These are phyloP conservation scores for Durotheca rogersii DNA, from an alignment of 495 filamentous ascomycete genomes.

Conservation along the genomic window DNA sequence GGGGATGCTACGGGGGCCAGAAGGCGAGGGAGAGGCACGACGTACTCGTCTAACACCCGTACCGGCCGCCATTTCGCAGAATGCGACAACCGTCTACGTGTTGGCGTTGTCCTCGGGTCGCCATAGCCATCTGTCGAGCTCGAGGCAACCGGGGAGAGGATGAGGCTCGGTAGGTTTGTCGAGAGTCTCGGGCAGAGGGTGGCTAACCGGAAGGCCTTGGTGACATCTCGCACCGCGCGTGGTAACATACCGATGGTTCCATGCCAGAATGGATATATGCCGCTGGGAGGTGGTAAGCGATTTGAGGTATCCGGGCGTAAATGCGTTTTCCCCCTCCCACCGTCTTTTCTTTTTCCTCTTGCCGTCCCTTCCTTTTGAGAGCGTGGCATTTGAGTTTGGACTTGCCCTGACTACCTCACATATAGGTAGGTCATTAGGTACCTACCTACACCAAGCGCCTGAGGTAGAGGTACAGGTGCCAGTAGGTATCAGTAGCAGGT, in stretches of 20 bases:
- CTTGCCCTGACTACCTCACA: slow-evolving; percentile 7
- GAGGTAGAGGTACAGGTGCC: too few species aligned
- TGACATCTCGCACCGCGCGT: slow-evolving; percentile 46
- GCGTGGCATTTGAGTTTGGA: slow-evolving; percentile 2
- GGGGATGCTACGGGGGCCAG: slow-evolving; percentile 4
- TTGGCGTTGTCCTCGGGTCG: neutral
- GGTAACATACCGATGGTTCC: slow-evolving; percentile 51
- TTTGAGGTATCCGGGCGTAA: neutral
- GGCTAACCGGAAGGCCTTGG: slow-evolving; percentile 43
- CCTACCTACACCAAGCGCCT: neutral
- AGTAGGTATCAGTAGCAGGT: too few species aligned
- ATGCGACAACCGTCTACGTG: slow-evolving; percentile 20
- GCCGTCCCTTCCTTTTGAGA: neutral
- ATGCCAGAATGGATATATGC: slow-evolving; percentile 38
- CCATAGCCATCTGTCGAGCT: slow-evolving; percentile 4
- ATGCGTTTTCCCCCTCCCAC: too few species aligned
- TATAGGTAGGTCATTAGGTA: slow-evolving; percentile 6
- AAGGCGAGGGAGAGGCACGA: neutral
- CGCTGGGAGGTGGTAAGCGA: neutral
- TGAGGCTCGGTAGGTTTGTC: slow-evolving; percentile 8
- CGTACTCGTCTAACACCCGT: slow-evolving; percentile 85
- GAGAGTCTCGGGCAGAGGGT: slow-evolving; percentile 15
- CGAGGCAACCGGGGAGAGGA: slow-evolving; percentile 5
- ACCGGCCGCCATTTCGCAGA: slow-evolving; percentile 74
- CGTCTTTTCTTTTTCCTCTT: neutral